A percentile compares a stretch with the other conserved stretches of the same genome.
Conservation (phyloP, 305 asterid genomes). For the Fraxinus angustifolia region DNA sequence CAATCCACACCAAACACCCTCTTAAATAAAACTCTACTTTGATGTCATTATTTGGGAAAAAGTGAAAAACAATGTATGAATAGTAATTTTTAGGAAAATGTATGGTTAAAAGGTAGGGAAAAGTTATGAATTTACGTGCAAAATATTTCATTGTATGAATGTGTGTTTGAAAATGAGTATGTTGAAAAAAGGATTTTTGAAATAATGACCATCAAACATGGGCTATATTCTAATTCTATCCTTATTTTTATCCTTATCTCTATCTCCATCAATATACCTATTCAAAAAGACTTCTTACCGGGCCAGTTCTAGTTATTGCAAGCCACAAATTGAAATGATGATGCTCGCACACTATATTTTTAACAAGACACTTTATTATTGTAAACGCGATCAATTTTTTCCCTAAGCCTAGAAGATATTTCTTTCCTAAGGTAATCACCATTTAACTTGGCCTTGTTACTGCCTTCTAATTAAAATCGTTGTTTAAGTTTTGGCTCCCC, state of each 20-base stretch:
- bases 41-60: too few species aligned
- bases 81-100: background rate
- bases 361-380: background rate
- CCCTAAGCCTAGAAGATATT: background rate
- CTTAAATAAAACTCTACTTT: background rate
- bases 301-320: too few species aligned
- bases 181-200: background rate
- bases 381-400: background rate
- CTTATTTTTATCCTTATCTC: too few species aligned
- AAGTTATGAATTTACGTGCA: too few species aligned
- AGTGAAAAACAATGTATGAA: background rate
- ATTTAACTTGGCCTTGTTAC: background rate
- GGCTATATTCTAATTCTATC: too few species aligned
- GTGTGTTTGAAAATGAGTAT: background rate
- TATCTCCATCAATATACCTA: too few species aligned
- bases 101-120: too few species aligned
- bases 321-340: background rate
- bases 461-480: background rate
- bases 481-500: background rate
- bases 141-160: too few species aligned
- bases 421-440: background rate
- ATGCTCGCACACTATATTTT: background rate
- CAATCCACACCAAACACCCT: too few species aligned
- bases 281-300: too few species aligned
- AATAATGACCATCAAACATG: background rate